These are phyloP conservation scores for Eutrema yunnanense DNA, from an alignment of 345 rosid species.

Conservation along the genomic window DNA sequence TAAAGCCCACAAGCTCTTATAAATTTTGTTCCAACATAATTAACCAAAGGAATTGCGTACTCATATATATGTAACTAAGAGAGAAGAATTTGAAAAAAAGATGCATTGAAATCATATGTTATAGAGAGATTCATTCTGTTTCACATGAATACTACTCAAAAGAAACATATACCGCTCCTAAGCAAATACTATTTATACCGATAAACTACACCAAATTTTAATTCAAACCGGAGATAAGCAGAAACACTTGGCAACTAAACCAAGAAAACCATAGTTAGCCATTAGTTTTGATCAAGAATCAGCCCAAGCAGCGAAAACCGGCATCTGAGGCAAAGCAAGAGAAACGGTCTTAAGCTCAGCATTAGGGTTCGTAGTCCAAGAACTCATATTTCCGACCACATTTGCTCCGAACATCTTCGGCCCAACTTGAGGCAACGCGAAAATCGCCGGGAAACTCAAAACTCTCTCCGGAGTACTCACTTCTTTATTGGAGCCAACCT, in stretches of 20 bases:
- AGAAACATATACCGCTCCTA: constrained; percentile 32
- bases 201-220: constrained; percentile 18
- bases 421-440: constrained; percentile 44
- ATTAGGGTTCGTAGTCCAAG: constrained; percentile 48
- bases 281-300: constrained; percentile 48
- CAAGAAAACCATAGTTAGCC: constrained; percentile 30
- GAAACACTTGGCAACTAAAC: constrained; percentile 21
- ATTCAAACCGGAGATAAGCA: constrained; percentile 13
- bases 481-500: constrained; percentile 44
- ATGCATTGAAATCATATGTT: constrained; percentile 20
- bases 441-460: constrained; percentile 37
- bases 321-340: constrained; percentile 53
- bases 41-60: neutral
- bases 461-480: constrained; percentile 47
- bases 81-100: neutral
- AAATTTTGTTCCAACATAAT: no score
- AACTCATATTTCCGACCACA: constrained; percentile 32
- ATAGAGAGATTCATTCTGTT: constrained; percentile 30
- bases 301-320: constrained; percentile 82
- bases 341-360: constrained; percentile 49
- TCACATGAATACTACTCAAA: constrained; percentile 28
- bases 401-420: constrained; percentile 40
- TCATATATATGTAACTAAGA: neutral
- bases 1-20: no score
- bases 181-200: constrained; percentile 20